Base-by-base conservation (phyloP, 2,329 filamentous ascomycete species). In the Colletotrichum tanaceti region DNA sequence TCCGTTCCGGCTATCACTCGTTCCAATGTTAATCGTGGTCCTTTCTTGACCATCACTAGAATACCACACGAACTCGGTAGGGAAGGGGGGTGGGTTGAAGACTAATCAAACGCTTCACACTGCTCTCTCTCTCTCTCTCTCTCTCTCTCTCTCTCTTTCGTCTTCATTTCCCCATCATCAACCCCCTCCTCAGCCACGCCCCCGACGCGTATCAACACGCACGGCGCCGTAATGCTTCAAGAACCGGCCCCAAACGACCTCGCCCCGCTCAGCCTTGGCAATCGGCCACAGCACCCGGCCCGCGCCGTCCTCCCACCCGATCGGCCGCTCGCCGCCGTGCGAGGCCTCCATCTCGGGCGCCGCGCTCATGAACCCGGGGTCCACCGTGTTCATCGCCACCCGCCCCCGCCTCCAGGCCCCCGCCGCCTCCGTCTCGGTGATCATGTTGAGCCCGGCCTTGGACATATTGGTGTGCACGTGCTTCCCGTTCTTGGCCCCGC, bases 401-500 rank as follows among this genome's bases (percentile, higher is more conserved):
- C 71, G 49, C 11, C 73, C 70, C 1, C 60, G 70, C 22, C 71
- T 58, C 79, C 79, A 81, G 2, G 75, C 73, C 6, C 57, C 46
- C 0, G 65, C 68, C 5, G 77, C 76, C 58, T 81, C 78, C 0
- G 78, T 80, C 68, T 80, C 77, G 0, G 79, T 81, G 52, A 80
- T 77, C 78, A 81, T 81, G 71, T 80, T 80, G 16, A 81, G 74
- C 1, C 76, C 78, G 7, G 79, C 79, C 57, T 81, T 81, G 22
- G 77, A 77, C 76, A 80, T 80, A 68, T 80, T 79, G 11, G 78
- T 81, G 68, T 80, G 78, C 10, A 79, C 78, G 53, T 81, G 78
- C 44, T 73, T 71, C 7, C 79, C 77, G 1, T 61, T 69, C 67
- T 79, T 80, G 59, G 72, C 71, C 1, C 55, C 10, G 55, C 68